A percentile compares a stretch with the other conserved stretches of the same genome.
Conservation (phyloP, 192 early-diverging fungal species). For the Coemansia sp. region DNA sequence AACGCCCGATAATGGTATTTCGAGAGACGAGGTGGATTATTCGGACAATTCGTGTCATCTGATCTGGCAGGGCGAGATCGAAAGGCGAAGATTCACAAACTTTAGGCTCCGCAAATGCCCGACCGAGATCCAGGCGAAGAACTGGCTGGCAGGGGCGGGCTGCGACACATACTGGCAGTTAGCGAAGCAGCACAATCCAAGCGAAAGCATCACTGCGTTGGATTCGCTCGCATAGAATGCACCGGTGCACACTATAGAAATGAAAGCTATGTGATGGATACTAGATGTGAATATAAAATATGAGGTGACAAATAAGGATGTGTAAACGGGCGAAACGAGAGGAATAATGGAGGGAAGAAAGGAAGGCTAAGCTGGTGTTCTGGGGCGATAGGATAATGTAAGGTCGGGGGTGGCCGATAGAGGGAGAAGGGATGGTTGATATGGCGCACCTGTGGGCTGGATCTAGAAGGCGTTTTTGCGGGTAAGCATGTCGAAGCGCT, state of each 20-base stretch:
- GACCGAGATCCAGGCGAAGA: slow-evolving; percentile 72
- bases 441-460: too few relatives aligned
- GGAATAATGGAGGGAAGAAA: neutral
- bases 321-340: neutral
- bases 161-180: slow-evolving; percentile 91
- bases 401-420: neutral
- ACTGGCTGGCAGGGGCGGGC: slow-evolving; percentile 68
- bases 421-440: neutral
- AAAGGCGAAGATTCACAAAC: slow-evolving; percentile 71
- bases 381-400: neutral
- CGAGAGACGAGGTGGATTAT: slow-evolving; percentile 20
- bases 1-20: slow-evolving; percentile 21
- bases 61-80: slow-evolving; percentile 92
- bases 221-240: slow-evolving; percentile 19
- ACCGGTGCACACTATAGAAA: too few relatives aligned
- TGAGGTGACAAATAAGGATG: neutral
- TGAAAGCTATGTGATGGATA: too few relatives aligned
- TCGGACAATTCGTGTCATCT: slow-evolving; percentile 80
- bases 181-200: slow-evolving; percentile 55
- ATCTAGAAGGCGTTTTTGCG: slow-evolving; percentile 65
- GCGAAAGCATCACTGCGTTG: slow-evolving; percentile 22
- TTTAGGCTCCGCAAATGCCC: slow-evolving; percentile 73
- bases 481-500: slow-evolving; percentile 83
- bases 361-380: neutral
- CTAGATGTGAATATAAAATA: neutral